phyloP scores from a whole-genome alignment of 192 early-diverging fungal genomes.

The Helicostylum pulchrum region DNA sequence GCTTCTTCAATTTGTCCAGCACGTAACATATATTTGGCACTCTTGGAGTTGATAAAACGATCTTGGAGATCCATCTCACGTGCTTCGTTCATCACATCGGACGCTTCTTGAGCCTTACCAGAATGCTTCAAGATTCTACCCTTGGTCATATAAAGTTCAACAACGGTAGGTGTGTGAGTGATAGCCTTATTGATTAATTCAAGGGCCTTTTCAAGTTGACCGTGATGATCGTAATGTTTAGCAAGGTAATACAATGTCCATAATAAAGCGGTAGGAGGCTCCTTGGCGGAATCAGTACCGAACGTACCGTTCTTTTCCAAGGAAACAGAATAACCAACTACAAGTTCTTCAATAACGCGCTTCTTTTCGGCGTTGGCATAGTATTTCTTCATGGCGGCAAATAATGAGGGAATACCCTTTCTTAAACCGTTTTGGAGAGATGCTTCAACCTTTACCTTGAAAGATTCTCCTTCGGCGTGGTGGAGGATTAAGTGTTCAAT shows the following conservation, averaged over 20 bases:
- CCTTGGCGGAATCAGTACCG: conserved; percentile 32
- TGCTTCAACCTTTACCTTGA: conserved; percentile 57
- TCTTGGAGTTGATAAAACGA: conserved; percentile 92
- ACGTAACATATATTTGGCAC: conserved; percentile 90
- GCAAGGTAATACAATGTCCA: conserved; percentile 95
- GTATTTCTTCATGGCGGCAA: conserved; percentile 75
- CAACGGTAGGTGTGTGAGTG: conserved; percentile 81
- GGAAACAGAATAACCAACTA: conserved; percentile 57
- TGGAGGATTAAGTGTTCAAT: conserved; percentile 75
- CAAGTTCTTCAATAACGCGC: conserved; percentile 61
- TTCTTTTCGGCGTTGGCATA: conserved; percentile 67
- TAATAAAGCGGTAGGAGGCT: conserved; percentile 74
- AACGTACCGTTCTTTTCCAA: conserved; percentile 47
- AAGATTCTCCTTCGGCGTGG: conserved; percentile 67
- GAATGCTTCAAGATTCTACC: conserved; percentile 94
- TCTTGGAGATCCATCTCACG: conserved; percentile 91
- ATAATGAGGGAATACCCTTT: conserved; percentile 94
- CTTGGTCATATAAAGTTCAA: conserved; percentile 90
- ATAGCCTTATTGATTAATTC: conserved; percentile 79
- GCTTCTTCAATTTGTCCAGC: conserved; percentile 79
- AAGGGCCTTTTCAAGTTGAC: conserved; percentile 69
- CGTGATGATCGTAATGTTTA: conserved; percentile 80
- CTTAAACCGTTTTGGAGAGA: conserved; percentile 72
- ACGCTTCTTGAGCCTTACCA: conserved; percentile 70
- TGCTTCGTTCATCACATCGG: conserved; percentile 78